A percentile compares a stretch with the other conserved stretches of the same genome.
These are phyloP conservation scores for Coemansia sp. DNA, from an alignment of 192 early-diverging fungal genomes.

Conservation along the genomic window DNA sequence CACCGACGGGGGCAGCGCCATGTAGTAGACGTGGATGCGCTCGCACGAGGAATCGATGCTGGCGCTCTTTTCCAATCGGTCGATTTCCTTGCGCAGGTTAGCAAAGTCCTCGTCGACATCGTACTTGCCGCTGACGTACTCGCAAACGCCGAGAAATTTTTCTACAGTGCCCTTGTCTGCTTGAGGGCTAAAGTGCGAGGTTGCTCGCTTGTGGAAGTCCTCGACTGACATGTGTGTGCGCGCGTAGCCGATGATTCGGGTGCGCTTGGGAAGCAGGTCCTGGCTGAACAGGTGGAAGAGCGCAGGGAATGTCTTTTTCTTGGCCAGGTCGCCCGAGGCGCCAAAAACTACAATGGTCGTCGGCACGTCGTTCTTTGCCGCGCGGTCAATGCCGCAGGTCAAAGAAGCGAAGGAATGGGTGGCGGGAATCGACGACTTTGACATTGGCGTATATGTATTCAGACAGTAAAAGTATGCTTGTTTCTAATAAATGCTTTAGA, in stretches of 20 bases:
- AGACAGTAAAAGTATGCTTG: not conserved
- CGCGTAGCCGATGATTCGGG: conserved; percentile 88
- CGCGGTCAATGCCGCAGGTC: conserved; percentile 30
- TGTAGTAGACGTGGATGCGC: conserved; percentile 73
- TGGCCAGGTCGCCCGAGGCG: conserved; percentile 90
- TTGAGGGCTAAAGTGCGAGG: conserved; percentile 54
- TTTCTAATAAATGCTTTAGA: not conserved
- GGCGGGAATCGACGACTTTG: conserved; percentile 7
- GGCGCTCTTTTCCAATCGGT: conserved; percentile 54
- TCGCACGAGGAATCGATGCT: conserved; percentile 13
- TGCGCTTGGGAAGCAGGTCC: conserved; percentile 70
- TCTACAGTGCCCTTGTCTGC: conserved; percentile 33
- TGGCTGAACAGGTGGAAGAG: conserved; percentile 87
- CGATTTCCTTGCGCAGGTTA: conserved; percentile 61
- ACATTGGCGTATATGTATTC: conserved; percentile 8
- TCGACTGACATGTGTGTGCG: conserved; percentile 72
- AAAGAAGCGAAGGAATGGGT: conserved; percentile 18
- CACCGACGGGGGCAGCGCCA: conserved; percentile 92
- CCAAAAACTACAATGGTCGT: conserved; percentile 67
- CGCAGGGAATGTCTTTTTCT: conserved; percentile 96
- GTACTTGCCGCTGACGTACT: conserved; percentile 83
- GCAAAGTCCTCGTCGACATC: conserved; percentile 72
- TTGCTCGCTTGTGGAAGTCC: conserved; percentile 74
- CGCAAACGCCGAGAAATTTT: conserved; percentile 67
- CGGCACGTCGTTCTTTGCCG: conserved; percentile 35